Evolutionary conservation across 768 basidiomycete genomes (phyloP).

Genomic region (Phylloporus rhodoxanthus): DNA sequence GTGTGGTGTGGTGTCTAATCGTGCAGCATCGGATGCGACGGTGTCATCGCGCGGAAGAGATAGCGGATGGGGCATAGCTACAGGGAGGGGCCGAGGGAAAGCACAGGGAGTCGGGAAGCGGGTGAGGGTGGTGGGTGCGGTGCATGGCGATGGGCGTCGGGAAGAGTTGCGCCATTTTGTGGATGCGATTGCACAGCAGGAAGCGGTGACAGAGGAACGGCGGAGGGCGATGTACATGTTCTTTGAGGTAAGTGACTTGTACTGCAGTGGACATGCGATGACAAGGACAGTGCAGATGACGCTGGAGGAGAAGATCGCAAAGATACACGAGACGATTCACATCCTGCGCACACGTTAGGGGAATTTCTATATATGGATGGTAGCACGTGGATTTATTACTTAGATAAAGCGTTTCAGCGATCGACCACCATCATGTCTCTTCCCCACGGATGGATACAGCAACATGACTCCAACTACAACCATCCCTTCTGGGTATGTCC

Average conservation of each 20-base stretch:
- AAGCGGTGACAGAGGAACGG: slow-evolving; percentile 35
- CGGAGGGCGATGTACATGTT: slow-evolving; percentile 46
- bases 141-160: background rate
- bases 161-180: slow-evolving; percentile 35
- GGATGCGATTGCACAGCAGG: slow-evolving; percentile 40
- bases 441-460: slow-evolving; percentile 53
- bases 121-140: background rate
- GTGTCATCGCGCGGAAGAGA: slow-evolving; percentile 11
- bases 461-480: slow-evolving; percentile 38
- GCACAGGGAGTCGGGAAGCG: background rate
- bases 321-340: slow-evolving; percentile 46
- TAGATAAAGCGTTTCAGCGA: background rate
- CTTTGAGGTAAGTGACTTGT: slow-evolving; percentile 35
- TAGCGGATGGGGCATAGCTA: slow-evolving; percentile 16
- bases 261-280: background rate
- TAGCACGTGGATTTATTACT: background rate
- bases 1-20: slow-evolving; percentile 8
- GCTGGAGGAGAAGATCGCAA: slow-evolving; percentile 46
- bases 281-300: slow-evolving; percentile 39
- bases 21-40: slow-evolving; percentile 18
- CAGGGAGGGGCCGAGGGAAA: slow-evolving; percentile 1
- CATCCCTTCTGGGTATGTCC: slow-evolving; percentile 47
- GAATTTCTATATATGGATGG: too few relatives aligned
- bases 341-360: slow-evolving; percentile 33
- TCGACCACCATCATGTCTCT: slow-evolving; percentile 33